A percentile compares a stretch with the other conserved stretches of the same genome.
Evolutionary conservation across 768 basidiomycete species (phyloP).

Genomic region (Hericium alpestre): DNA sequence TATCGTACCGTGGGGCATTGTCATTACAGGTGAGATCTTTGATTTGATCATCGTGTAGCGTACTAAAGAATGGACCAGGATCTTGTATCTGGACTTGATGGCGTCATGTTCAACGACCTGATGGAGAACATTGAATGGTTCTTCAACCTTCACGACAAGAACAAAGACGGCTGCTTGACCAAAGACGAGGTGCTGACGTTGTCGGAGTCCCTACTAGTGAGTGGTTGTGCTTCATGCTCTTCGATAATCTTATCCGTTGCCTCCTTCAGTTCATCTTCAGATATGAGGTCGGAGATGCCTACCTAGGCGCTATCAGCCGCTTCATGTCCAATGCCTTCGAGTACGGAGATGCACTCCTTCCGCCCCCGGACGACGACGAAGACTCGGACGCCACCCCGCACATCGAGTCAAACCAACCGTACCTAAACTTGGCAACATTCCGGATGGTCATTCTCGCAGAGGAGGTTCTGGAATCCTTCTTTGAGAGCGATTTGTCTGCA

Average conservation of each 20-base stretch:
- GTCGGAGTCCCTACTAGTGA: slow-evolving; percentile 85
- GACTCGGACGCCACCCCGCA: slow-evolving; percentile 33
- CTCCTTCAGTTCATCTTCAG: slow-evolving; percentile 85
- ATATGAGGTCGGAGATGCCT: slow-evolving; percentile 91
- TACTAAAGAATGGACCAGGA: slow-evolving; percentile 43
- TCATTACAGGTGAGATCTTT: slow-evolving; percentile 67
- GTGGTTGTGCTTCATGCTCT: slow-evolving; percentile 15
- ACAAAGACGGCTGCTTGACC: slow-evolving; percentile 89
- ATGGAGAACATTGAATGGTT: slow-evolving; percentile 99
- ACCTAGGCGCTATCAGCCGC: slow-evolving; percentile 89
- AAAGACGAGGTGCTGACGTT: slow-evolving; percentile 95
- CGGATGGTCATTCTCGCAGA: slow-evolving; percentile 98
- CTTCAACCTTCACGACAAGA: slow-evolving; percentile 90
- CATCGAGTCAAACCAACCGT: slow-evolving; percentile 73
- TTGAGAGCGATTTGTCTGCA: slow-evolving; percentile 80
- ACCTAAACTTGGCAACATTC: slow-evolving; percentile 93
- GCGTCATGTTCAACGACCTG: slow-evolving; percentile 89
- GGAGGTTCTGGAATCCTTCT: slow-evolving; percentile 93
- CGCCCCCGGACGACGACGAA: slow-evolving; percentile 33
- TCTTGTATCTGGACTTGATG: slow-evolving; percentile 77
- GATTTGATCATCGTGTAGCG: neutral
- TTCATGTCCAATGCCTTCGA: slow-evolving; percentile 99
- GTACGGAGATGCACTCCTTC: slow-evolving; percentile 88
- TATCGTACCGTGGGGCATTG: slow-evolving; percentile 65
- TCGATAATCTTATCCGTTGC: neutral